phyloP scores from a whole-genome alignment of 1,284 basidiomycete species.

The Pseudozyma sp. region DNA sequence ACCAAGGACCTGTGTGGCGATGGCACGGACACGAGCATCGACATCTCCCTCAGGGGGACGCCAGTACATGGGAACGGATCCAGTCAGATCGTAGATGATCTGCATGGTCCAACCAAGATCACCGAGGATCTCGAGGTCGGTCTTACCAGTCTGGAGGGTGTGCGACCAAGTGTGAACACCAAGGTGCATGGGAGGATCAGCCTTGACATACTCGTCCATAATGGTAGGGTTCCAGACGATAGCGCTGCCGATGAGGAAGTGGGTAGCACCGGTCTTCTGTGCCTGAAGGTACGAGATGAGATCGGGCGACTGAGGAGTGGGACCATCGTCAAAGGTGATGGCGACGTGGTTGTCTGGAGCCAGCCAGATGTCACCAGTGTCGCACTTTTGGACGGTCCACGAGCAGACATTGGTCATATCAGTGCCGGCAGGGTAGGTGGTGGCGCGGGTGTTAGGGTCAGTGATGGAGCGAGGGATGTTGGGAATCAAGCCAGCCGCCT shows the following conservation, averaged over 20 bases:
- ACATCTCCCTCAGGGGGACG: constrained; percentile 64
- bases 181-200: constrained; percentile 74
- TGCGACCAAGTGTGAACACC: constrained; percentile 72
- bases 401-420: constrained; percentile 58
- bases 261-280: constrained; percentile 76
- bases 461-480: constrained; percentile 74
- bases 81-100: constrained; percentile 83
- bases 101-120: constrained; percentile 86
- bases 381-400: constrained; percentile 60
- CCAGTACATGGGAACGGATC: constrained; percentile 67
- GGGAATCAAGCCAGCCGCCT: constrained; percentile 79
- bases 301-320: constrained; percentile 70
- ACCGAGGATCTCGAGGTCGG: constrained; percentile 78
- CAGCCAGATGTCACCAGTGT: constrained; percentile 57
- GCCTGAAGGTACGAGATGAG: constrained; percentile 75
- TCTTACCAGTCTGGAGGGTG: constrained; percentile 78
- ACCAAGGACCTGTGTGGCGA: constrained; percentile 60
- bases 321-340: constrained; percentile 78
- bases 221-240: constrained; percentile 75
- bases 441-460: constrained; percentile 42
- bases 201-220: constrained; percentile 74
- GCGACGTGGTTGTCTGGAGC: constrained; percentile 56
- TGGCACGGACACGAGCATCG: constrained; percentile 64
- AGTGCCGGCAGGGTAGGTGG: constrained; percentile 52
- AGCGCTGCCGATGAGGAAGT: constrained; percentile 84